These are phyloP conservation scores for Rubia peregrina DNA, from an alignment of 305 asterid genomes.

Conservation along the genomic window DNA sequence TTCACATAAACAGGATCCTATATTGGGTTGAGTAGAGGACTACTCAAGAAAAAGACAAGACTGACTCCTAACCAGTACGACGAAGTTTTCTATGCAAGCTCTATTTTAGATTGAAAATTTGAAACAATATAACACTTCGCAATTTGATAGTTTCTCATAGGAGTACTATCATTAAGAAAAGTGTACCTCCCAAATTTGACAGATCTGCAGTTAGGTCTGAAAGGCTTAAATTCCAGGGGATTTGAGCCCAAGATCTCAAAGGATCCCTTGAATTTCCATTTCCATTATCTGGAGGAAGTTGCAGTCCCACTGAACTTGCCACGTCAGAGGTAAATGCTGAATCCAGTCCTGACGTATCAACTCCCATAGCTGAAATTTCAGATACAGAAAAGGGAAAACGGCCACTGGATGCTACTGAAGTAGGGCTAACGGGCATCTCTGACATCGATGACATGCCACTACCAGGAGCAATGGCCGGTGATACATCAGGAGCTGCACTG, in stretches of 20 bases:
- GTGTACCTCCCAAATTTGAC: conserved; percentile 80
- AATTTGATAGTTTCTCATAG: background rate
- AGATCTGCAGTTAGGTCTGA: conserved; percentile 90
- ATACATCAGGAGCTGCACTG: conserved; percentile 41
- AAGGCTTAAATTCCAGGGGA: conserved; percentile 92
- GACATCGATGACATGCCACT: conserved; percentile 70
- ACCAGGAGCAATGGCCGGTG: conserved; percentile 59
- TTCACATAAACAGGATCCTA: background rate
- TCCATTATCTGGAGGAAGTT: conserved; percentile 80
- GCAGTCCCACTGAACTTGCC: conserved; percentile 70
- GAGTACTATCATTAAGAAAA: background rate
- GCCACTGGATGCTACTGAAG: conserved; percentile 86
- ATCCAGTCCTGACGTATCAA: conserved; percentile 75
- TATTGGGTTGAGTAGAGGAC: background rate
- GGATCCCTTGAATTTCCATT: conserved; percentile 81
- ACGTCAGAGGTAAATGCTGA: conserved; percentile 80
- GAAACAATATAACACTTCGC: background rate
- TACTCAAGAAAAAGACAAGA: background rate
- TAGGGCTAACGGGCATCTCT: conserved; percentile 83
- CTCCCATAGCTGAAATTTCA: conserved; percentile 79
- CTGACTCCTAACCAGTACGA: background rate
- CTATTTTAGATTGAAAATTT: background rate
- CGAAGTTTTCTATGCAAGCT: background rate
- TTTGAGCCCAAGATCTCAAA: conserved; percentile 70
- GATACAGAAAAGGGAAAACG: conserved; percentile 85